Evolutionary conservation across 1,139 yeast species (phyloP).

Genomic region (Debaryomycetaceae sp.): DNA sequence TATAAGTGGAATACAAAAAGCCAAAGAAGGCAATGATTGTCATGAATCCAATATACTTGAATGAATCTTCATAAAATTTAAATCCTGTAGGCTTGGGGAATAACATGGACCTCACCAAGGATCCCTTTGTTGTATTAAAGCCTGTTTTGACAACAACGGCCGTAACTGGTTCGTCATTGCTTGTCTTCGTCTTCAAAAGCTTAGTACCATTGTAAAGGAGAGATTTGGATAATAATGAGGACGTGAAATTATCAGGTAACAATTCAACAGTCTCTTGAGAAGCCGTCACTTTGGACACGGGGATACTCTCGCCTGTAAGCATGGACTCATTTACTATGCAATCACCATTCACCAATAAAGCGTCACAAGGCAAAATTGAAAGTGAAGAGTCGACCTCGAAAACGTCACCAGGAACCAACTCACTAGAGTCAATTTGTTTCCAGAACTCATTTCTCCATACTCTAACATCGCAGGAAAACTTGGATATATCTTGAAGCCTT

Average conservation of each 20-base stretch:
- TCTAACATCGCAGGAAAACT: conserved; percentile 74
- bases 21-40: conserved; percentile 80
- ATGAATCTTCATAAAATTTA: conserved; percentile 90
- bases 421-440: conserved; percentile 78
- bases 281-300: conserved; percentile 79
- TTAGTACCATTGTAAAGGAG: conserved; percentile 86
- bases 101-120: conserved; percentile 88
- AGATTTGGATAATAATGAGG: conserved; percentile 67
- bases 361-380: conserved; percentile 78
- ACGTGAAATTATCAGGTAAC: conserved; percentile 57
- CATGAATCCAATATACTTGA: conserved; percentile 95
- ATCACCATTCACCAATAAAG: conserved; percentile 82
- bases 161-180: conserved; percentile 67
- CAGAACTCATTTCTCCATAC: conserved; percentile 93
- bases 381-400: conserved; percentile 89
- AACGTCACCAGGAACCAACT: conserved; percentile 93
- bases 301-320: conserved; percentile 97
- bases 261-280: conserved; percentile 55
- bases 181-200: conserved; percentile 72
- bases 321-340: conserved; percentile 92
- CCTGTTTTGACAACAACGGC: conserved; percentile 91
- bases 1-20: conserved; percentile 76
- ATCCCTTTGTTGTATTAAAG: conserved; percentile 94
- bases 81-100: conserved; percentile 95
- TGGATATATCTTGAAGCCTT: conserved; percentile 71